Evolutionary conservation across 352 stramenopile genomes (phyloP).

Genomic region (Phytophthora megakarya): DNA sequence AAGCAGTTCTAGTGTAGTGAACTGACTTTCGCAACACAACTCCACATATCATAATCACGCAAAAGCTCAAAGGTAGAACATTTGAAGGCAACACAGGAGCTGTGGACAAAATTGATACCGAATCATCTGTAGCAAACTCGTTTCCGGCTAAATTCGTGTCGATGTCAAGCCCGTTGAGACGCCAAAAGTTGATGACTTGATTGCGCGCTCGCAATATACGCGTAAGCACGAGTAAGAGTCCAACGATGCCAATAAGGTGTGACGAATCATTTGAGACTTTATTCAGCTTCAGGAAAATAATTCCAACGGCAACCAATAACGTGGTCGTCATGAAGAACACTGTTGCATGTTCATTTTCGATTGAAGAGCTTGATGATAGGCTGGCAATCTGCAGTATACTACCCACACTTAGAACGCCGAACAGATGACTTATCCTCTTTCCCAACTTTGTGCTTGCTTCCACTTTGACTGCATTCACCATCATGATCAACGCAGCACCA

Average conservation of each 20-base stretch:
- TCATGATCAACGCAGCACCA: slow-evolving; percentile 13
- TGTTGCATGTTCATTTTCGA: slow-evolving; percentile 90
- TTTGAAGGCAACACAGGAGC: slow-evolving; percentile 44
- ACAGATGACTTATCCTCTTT: not conserved
- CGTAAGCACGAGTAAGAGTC: slow-evolving; percentile 45
- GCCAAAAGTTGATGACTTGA: slow-evolving; percentile 89
- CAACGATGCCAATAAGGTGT: slow-evolving; percentile 20
- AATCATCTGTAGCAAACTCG: slow-evolving; percentile 79
- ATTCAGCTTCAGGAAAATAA: slow-evolving; percentile 24
- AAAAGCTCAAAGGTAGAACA: slow-evolving; percentile 32
- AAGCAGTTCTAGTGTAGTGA: not conserved
- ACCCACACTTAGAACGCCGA: slow-evolving; percentile 21
- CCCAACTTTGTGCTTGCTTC: not conserved
- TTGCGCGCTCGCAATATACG: slow-evolving; percentile 77
- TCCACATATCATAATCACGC: slow-evolving; percentile 42
- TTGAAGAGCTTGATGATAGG: slow-evolving; percentile 82
- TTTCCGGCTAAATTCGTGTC: slow-evolving; percentile 56
- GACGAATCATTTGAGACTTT: not conserved
- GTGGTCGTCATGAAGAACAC: slow-evolving; percentile 76
- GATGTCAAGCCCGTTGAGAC: slow-evolving; percentile 65
- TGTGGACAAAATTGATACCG: slow-evolving; percentile 81
- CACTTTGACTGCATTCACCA: slow-evolving; percentile 13
- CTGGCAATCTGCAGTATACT: slow-evolving; percentile 58
- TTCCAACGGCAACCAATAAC: slow-evolving; percentile 35
- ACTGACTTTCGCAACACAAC: slow-evolving; percentile 40